Conservation (phyloP, 352 stramenopile species). For the Phytophthora pini region DNA sequence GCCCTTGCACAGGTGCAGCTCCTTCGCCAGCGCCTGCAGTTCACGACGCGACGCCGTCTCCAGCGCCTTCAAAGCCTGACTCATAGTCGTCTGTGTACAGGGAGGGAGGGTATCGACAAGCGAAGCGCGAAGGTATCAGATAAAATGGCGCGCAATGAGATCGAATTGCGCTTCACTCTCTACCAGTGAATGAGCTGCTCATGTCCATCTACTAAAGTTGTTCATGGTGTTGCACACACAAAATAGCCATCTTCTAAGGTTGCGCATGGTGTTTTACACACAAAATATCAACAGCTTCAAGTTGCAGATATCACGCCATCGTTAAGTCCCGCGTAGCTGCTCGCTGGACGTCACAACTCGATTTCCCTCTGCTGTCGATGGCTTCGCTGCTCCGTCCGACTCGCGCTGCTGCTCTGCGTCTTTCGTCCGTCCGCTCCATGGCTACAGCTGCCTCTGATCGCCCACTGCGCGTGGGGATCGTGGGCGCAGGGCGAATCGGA, state of each 20-base stretch:
- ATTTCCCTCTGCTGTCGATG: slow-evolving; percentile 7
- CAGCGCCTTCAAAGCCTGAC: slow-evolving; percentile 33
- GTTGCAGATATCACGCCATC: slow-evolving; percentile 21
- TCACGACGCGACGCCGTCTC: slow-evolving; percentile 59
- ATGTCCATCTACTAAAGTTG: neutral
- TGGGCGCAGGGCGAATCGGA: slow-evolving; percentile 75
- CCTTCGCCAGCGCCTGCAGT: slow-evolving; percentile 69
- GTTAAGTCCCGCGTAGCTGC: neutral
- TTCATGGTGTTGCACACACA: slow-evolving; percentile 2
- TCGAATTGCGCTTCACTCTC: slow-evolving; percentile 23
- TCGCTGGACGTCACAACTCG: slow-evolving; percentile 1
- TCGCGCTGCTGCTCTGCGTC: slow-evolving; percentile 5
- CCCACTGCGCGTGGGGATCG: slow-evolving; percentile 65
- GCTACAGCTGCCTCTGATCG: slow-evolving; percentile 15
- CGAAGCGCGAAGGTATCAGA: slow-evolving; percentile 10
- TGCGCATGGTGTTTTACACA: slow-evolving; percentile 15
- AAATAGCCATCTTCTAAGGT: neutral
- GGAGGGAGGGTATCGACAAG: slow-evolving; percentile 4
- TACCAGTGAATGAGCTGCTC: slow-evolving; percentile 22
- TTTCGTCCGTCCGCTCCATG: slow-evolving; percentile 24
- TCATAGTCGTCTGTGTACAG: slow-evolving; percentile 25
- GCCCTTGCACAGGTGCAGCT: slow-evolving; percentile 65
- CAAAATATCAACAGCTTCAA: slow-evolving; percentile 34
- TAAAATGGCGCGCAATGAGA: slow-evolving; percentile 12
- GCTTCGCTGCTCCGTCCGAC: slow-evolving; percentile 12